Conservation (phyloP, 2,329 filamentous ascomycete species). For the Berkeleyomyces basicola region DNA sequence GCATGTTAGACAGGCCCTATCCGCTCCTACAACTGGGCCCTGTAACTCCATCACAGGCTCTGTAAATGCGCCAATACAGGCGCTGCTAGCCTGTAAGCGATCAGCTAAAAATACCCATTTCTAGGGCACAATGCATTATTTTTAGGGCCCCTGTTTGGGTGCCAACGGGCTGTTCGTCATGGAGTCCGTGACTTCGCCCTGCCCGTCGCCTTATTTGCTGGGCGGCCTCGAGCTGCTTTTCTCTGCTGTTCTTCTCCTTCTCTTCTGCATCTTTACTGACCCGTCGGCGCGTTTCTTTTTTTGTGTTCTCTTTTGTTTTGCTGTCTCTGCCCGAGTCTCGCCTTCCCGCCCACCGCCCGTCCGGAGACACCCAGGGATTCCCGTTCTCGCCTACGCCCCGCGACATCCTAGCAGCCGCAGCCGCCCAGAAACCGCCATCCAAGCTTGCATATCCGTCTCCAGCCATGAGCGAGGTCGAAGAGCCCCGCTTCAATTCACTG, state of each 20-base stretch:
- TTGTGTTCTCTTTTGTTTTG: background rate
- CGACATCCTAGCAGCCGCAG: background rate
- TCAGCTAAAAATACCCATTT: background rate
- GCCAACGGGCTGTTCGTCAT: background rate
- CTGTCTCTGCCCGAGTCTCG: background rate
- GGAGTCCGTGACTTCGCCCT: background rate
- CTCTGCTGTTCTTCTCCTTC: background rate
- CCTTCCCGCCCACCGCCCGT: background rate
- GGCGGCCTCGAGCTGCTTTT: background rate
- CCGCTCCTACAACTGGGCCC: background rate
- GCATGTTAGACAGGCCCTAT: background rate
- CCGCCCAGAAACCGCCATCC: background rate
- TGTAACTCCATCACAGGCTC: background rate
- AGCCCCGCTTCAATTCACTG: conserved; percentile 43
- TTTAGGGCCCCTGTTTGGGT: background rate
- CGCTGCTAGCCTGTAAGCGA: background rate
- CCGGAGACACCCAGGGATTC: background rate
- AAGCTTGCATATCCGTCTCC: background rate
- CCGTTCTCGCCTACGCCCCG: background rate
- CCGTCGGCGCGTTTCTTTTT: background rate
- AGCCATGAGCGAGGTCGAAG: conserved; percentile 40
- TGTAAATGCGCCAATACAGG: too few relatives aligned
- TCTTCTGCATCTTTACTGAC: background rate
- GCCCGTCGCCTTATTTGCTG: background rate
- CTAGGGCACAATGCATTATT: background rate